phyloP scores from a whole-genome alignment of 495 filamentous ascomycete species.

The Penicillium psychrofluorescens region DNA sequence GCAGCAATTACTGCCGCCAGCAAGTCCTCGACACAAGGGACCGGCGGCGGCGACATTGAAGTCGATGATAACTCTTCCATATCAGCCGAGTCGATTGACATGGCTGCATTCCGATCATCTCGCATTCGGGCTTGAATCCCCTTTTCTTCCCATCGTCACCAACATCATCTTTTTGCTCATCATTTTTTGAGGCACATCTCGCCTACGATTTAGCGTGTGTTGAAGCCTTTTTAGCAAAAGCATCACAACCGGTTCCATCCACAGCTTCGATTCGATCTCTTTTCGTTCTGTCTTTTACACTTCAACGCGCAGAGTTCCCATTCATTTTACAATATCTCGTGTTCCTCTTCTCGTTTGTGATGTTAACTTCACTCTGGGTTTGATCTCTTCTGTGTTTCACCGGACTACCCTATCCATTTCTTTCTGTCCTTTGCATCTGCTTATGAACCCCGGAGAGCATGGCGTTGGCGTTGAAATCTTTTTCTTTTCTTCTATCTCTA shows the following conservation, averaged over 20 bases:
- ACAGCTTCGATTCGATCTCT: slow-evolving; percentile 3
- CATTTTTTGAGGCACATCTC: too few species aligned
- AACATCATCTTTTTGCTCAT: too few species aligned
- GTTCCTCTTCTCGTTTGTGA: too few species aligned
- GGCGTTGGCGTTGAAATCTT: slow-evolving; percentile 9
- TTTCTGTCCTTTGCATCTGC: slow-evolving; percentile 9
- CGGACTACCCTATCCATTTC: slow-evolving; percentile 1
- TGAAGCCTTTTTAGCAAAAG: slow-evolving; percentile 14
- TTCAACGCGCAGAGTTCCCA: too few species aligned
- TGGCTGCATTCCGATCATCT: slow-evolving; percentile 33
- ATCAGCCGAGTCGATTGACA: slow-evolving; percentile 34
- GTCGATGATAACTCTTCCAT: slow-evolving; percentile 32
- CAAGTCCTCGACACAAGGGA: slow-evolving; percentile 4
- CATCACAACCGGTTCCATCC: slow-evolving; percentile 5
- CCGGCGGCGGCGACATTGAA: slow-evolving; percentile 25
- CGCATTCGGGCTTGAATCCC: slow-evolving; percentile 18
- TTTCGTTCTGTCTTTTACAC: neutral
- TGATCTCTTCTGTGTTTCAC: neutral
- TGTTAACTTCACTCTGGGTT: too few species aligned
- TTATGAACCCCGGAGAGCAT: slow-evolving; percentile 7
- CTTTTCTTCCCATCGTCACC: neutral
- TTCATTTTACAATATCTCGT: too few species aligned
- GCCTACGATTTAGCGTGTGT: slow-evolving; percentile 17
- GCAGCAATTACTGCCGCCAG: slow-evolving; percentile 4
- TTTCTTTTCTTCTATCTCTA: slow-evolving; percentile 1